phyloP scores from a whole-genome alignment of 305 asterid species.

The Solanum hybrid region DNA sequence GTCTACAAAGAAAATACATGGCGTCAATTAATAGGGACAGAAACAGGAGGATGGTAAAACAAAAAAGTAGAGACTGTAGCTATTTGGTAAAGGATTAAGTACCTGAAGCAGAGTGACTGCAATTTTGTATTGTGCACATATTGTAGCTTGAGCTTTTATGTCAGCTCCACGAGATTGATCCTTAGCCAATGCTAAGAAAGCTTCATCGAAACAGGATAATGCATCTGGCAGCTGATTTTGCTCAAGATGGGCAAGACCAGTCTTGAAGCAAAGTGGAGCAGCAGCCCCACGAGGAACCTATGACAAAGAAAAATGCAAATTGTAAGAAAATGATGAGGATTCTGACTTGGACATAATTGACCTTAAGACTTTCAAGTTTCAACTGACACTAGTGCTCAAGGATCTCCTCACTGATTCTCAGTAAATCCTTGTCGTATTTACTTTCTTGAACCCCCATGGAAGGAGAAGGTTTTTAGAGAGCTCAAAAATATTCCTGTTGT shows the following conservation, averaged over 20 bases:
- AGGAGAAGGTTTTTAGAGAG: not conserved
- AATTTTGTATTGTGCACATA: constrained; percentile 97
- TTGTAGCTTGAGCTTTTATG: constrained; percentile 98
- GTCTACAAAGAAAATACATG: not conserved
- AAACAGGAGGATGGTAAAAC: not conserved
- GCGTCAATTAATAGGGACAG: not conserved
- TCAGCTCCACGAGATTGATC: constrained; percentile 99
- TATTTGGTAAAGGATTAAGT: not conserved
- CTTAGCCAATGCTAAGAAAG: constrained; percentile 94
- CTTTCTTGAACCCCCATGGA: not conserved
- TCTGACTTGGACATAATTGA: not conserved
- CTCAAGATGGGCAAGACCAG: constrained; percentile 96
- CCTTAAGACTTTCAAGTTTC: not conserved
- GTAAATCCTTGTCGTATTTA: not conserved
- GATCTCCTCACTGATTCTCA: not conserved
- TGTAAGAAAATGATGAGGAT: not conserved
- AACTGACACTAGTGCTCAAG: not conserved
- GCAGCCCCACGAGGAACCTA: constrained; percentile 99
- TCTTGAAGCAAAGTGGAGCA: constrained; percentile 91
- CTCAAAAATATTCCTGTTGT: not conserved
- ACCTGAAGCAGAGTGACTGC: constrained; percentile 99
- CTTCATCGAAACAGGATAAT: constrained; percentile 94
- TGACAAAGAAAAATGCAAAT: constrained; percentile 8
- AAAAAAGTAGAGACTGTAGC: not conserved
- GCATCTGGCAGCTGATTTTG: constrained; percentile 99